Evolutionary conservation across 148 eudicot genomes (phyloP).

Genomic region (Persicaria maculosa): DNA sequence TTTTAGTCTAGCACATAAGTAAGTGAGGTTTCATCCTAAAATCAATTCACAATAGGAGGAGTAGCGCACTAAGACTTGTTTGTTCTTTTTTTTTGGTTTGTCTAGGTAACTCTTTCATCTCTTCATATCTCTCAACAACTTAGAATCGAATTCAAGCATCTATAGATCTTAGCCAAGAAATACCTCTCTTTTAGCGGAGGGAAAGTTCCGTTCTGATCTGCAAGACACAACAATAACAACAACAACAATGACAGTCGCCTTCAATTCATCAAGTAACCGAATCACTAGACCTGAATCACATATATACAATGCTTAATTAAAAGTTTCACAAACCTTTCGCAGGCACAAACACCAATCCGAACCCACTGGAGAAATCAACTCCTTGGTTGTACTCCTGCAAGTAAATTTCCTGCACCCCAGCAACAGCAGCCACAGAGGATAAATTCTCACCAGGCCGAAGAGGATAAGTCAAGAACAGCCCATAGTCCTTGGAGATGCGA

Average conservation of each 20-base stretch:
- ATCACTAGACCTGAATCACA: neutral
- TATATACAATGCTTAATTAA: neutral
- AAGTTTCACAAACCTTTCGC: slow-evolving; percentile 49
- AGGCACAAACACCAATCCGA: slow-evolving; percentile 56
- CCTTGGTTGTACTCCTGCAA: slow-evolving; percentile 42
- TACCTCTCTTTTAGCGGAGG: slow-evolving; percentile 11
- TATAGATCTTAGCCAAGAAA: neutral
- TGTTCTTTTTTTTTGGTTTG: too few relatives aligned
- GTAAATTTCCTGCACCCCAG: slow-evolving; percentile 21
- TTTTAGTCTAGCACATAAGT: too few relatives aligned
- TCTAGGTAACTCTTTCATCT: too few relatives aligned
- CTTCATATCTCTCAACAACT: too few relatives aligned
- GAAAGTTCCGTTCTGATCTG: slow-evolving; percentile 14
- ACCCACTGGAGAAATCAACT: slow-evolving; percentile 34
- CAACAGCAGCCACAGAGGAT: slow-evolving; percentile 21
- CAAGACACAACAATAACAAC: neutral
- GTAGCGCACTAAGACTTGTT: too few relatives aligned
- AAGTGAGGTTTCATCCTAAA: too few relatives aligned
- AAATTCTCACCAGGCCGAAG: slow-evolving; percentile 32
- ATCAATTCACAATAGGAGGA: too few relatives aligned
- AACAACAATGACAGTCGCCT: neutral
- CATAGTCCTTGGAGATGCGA: slow-evolving; percentile 32
- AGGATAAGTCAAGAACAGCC: slow-evolving; percentile 43
- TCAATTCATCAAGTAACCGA: neutral
- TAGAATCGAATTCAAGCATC: neutral